A percentile compares a stretch with the other conserved stretches of the same genome.
phyloP scores from a whole-genome alignment of 345 rosid genomes.

The Trapa bicornis region DNA sequence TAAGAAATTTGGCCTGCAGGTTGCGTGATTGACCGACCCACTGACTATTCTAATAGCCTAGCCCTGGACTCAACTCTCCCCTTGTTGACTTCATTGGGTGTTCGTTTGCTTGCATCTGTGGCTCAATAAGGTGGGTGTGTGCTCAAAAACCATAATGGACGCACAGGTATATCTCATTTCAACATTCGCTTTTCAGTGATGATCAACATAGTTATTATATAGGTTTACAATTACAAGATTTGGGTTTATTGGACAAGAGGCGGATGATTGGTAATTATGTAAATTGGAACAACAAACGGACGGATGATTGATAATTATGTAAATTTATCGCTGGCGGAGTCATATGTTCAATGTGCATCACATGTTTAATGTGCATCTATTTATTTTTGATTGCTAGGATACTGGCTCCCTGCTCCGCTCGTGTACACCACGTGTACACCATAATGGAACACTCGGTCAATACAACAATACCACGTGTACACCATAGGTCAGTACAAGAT shows the following conservation, averaged over 20 bases:
- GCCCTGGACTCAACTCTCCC: background rate
- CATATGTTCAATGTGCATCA: background rate
- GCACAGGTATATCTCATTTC: background rate
- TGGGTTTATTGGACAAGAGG: no score
- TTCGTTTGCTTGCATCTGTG: no score
- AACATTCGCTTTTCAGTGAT: background rate
- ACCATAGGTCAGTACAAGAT: no score
- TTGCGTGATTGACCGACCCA: constrained; percentile 9
- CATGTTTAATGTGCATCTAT: background rate
- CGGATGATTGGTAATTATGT: no score
- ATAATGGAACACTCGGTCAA: no score
- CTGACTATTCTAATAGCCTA: no score
- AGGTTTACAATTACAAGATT: no score
- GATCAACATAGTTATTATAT: background rate
- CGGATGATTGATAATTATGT: background rate
- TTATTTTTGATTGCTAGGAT: background rate
- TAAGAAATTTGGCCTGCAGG: constrained; percentile 60
- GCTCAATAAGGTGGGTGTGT: background rate
- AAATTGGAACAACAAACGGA: no score
- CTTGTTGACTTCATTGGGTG: no score
- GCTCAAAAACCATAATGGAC: background rate
- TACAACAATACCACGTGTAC: no score
- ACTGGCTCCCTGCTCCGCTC: no score
- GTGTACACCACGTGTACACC: no score
- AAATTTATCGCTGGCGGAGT: background rate